Evolutionary conservation across 2,329 filamentous ascomycete genomes (phyloP).

Genomic region (Aspergillus fischeri): DNA sequence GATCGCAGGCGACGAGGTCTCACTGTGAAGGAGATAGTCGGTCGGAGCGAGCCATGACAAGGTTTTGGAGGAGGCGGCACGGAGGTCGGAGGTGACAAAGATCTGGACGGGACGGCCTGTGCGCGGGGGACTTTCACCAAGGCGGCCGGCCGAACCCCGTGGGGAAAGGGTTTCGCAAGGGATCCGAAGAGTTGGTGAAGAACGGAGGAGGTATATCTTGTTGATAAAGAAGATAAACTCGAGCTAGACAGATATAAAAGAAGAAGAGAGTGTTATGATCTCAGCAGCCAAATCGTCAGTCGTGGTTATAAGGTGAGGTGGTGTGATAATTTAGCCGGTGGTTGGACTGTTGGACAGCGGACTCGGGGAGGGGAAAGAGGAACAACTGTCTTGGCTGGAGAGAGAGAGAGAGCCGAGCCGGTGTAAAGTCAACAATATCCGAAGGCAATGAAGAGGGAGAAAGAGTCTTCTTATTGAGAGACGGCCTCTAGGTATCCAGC

Average conservation of each 20-base stretch:
- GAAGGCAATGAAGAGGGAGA: background rate
- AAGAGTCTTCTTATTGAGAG: background rate
- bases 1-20: background rate
- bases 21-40: background rate
- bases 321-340: background rate
- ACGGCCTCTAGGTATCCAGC: background rate
- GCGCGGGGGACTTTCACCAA: constrained; percentile 2
- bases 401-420: background rate
- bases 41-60: constrained; percentile 3
- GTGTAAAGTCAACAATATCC: background rate
- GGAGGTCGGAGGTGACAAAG: background rate
- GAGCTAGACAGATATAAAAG: background rate
- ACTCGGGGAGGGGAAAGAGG: background rate
- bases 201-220: background rate
- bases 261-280: background rate
- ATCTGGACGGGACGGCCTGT: constrained; percentile 1
- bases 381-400: background rate
- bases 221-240: background rate
- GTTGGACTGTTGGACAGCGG: background rate
- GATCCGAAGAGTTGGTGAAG: background rate
- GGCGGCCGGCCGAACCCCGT: background rate
- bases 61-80: background rate
- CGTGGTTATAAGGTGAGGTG: background rate
- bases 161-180: background rate
- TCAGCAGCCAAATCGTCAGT: background rate